Evolutionary conservation across 805 yeast genomes (phyloP).

Genomic region (Limtongia smithiae): DNA sequence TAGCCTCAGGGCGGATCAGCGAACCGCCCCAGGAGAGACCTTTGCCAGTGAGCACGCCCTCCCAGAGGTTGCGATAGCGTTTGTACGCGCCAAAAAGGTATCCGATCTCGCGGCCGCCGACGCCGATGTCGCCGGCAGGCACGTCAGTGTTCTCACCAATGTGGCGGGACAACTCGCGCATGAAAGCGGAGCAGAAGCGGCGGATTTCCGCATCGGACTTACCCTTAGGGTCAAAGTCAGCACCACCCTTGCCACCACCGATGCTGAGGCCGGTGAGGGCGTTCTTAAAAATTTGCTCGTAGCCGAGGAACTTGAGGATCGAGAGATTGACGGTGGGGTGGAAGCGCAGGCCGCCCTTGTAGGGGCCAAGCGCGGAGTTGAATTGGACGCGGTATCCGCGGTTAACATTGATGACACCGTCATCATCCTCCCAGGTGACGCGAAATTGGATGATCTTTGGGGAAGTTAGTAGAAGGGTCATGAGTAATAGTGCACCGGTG

Average conservation of each 20-base stretch:
- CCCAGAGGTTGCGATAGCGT: constrained; percentile 83
- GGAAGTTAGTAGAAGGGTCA: not conserved
- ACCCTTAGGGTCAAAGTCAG: constrained; percentile 97
- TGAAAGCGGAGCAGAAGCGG: constrained; percentile 92
- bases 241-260: constrained; percentile 99
- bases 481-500: not conserved
- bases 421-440: constrained; percentile 96
- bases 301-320: constrained; percentile 92
- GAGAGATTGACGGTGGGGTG: constrained; percentile 96
- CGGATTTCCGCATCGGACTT: constrained; percentile 90
- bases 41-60: constrained; percentile 97
- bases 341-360: constrained; percentile 98
- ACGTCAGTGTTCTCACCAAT: constrained; percentile 97
- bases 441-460: constrained; percentile 75
- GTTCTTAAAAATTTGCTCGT: constrained; percentile 97
- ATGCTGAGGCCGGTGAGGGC: constrained; percentile 95
- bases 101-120: constrained; percentile 94
- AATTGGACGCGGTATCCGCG: constrained; percentile 98
- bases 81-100: constrained; percentile 97
- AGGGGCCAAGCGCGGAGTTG: constrained; percentile 97
- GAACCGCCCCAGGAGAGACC: constrained; percentile 99
- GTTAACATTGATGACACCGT: constrained; percentile 87
- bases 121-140: constrained; percentile 99
- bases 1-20: constrained; percentile 97
- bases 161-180: constrained; percentile 92